Evolutionary conservation across 495 filamentous ascomycete species (phyloP).

Genomic region (Cryomyces antarcticus): DNA sequence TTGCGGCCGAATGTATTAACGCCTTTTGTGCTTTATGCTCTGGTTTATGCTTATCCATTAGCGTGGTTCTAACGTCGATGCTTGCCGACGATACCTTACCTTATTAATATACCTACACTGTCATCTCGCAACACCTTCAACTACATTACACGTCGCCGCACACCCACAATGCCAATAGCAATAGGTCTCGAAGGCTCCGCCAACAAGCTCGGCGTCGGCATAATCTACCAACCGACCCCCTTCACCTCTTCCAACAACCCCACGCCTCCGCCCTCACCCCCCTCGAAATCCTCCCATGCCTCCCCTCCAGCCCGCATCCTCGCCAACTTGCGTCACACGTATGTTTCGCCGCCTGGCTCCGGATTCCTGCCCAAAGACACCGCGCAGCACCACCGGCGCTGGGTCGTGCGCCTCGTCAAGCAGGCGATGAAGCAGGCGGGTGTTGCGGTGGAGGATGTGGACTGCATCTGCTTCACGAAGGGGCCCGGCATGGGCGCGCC

Average conservation of each 20-base stretch:
- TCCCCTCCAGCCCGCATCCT: conserved; percentile 43
- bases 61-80: no score
- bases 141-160: neutral
- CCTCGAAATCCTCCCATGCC: neutral
- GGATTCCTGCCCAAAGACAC: conserved; percentile 96
- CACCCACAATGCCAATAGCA: conserved; percentile 39
- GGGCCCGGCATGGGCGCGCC: conserved; percentile 95
- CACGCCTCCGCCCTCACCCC: neutral
- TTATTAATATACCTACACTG: no score
- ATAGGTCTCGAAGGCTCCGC: conserved; percentile 92
- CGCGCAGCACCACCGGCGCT: conserved; percentile 70
- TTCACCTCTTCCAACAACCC: neutral
- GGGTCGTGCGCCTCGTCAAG: conserved; percentile 62
- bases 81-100: no score
- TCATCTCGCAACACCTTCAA: no score
- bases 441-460: conserved; percentile 41
- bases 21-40: no score
- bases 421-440: conserved; percentile 51
- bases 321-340: conserved; percentile 88
- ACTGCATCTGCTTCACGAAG: conserved; percentile 88
- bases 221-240: conserved; percentile 54
- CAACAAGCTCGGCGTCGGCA: conserved; percentile 89
- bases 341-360: conserved; percentile 72
- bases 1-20: no score
- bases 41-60: no score